Percentiles rank a stretch among this genome's conserved stretches.
Evolutionary conservation across 345 rosid species (phyloP).

Genomic region (Citropsis articulata): DNA sequence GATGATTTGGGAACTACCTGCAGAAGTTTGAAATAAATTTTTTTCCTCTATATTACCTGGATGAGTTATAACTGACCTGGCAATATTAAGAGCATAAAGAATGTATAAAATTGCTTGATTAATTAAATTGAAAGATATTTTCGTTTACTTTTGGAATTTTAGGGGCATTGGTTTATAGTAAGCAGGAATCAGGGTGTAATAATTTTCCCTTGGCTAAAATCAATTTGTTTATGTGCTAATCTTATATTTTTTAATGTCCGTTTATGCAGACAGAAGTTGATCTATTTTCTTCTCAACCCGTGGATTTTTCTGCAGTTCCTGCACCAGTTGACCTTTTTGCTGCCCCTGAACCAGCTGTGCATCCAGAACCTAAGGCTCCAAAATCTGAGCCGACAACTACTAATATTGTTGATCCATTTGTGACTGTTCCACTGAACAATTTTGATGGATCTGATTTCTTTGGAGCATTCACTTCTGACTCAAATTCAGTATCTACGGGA

Average conservation of each 20-base stretch:
- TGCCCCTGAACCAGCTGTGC: slow-evolving; percentile 46
- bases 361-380: slow-evolving; percentile 45
- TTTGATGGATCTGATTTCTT: slow-evolving; percentile 87
- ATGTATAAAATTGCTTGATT: neutral
- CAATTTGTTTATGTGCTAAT: neutral
- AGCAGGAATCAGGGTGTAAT: slow-evolving; percentile 12
- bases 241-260: neutral
- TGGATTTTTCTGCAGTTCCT: slow-evolving; percentile 46
- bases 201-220: slow-evolving; percentile 4
- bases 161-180: slow-evolving; percentile 2
- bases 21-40: neutral
- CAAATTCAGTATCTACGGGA: slow-evolving; percentile 44
- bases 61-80: neutral
- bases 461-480: slow-evolving; percentile 67
- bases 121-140: neutral
- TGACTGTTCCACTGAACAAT: slow-evolving; percentile 68
- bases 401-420: slow-evolving; percentile 73
- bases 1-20: neutral
- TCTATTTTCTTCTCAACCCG: slow-evolving; percentile 28
- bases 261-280: slow-evolving; percentile 50
- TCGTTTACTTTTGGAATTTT: slow-evolving; percentile 2
- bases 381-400: slow-evolving; percentile 34
- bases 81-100: neutral
- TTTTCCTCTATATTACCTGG: neutral
- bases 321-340: slow-evolving; percentile 63